These are phyloP conservation scores for Solanum bulbocastanum DNA, from an alignment of 257 asterid genomes.

Conservation along the genomic window DNA sequence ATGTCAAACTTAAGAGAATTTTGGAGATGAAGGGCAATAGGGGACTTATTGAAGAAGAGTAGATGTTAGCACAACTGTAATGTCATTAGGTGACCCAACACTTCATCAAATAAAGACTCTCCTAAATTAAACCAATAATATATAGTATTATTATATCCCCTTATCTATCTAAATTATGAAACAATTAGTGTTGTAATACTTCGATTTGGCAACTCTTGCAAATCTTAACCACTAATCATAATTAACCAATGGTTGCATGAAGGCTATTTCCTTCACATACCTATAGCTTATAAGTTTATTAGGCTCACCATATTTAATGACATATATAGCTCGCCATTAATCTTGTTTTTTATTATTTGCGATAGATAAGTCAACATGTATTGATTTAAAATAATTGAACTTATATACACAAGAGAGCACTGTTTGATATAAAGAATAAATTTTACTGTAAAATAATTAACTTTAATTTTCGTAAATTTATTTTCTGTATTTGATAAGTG, in stretches of 20 bases:
- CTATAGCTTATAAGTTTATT: neutral
- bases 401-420: neutral
- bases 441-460: no score
- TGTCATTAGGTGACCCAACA: constrained; percentile 41
- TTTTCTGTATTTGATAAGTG: neutral
- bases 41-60: neutral
- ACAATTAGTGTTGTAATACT: neutral
- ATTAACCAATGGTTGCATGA: neutral
- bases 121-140: neutral
- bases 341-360: neutral
- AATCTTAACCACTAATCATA: neutral
- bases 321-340: neutral
- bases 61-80: constrained; percentile 11
- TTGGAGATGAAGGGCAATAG: neutral
- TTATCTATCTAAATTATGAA: neutral
- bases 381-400: neutral
- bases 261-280: neutral
- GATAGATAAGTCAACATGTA: neutral
- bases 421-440: no score
- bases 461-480: no score
- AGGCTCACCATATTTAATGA: neutral
- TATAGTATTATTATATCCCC: neutral
- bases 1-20: neutral
- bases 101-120: neutral
- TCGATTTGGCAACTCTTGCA: neutral